phyloP scores from a whole-genome alignment of 2,329 filamentous ascomycete species.

The Alternaria gansuensis region DNA sequence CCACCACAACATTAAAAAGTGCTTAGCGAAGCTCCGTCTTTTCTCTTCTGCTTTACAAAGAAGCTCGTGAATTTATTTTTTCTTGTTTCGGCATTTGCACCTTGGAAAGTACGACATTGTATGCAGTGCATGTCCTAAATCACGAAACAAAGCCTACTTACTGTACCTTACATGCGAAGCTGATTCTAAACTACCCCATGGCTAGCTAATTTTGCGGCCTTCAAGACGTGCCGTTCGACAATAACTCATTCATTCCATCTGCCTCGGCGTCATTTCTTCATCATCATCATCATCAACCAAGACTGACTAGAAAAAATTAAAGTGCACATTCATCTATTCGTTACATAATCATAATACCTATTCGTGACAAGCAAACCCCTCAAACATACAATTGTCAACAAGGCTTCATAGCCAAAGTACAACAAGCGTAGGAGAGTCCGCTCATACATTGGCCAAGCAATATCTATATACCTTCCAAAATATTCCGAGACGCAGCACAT shows the following conservation, averaged over 20 bases:
- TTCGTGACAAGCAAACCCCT: conserved; percentile 3
- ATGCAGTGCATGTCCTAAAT: not conserved
- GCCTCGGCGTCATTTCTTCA: too few relatives aligned
- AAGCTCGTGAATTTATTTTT: not conserved
- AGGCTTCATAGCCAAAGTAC: not conserved
- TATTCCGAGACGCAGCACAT: not conserved
- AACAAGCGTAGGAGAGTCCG: not conserved
- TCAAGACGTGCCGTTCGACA: too few relatives aligned
- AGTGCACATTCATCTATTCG: conserved; percentile 13
- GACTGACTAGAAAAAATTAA: not conserved
- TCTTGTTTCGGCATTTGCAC: not conserved
- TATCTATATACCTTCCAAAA: conserved; percentile 4
- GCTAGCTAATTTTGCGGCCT: too few relatives aligned
- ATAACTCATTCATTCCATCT: too few relatives aligned
- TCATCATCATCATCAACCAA: not conserved
- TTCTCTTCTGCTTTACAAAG: not conserved
- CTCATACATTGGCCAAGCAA: not conserved
- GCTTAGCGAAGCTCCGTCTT: not conserved
- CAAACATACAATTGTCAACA: conserved; percentile 7
- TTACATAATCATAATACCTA: conserved; percentile 16
- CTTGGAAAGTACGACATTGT: not conserved
- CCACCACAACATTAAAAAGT: not conserved
- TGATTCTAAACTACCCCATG: too few relatives aligned
- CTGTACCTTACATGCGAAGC: too few relatives aligned
- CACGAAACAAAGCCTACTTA: too few relatives aligned